These are phyloP conservation scores for Calonectria naviculata DNA, from an alignment of 2,329 filamentous ascomycete species.

Conservation along the genomic window DNA sequence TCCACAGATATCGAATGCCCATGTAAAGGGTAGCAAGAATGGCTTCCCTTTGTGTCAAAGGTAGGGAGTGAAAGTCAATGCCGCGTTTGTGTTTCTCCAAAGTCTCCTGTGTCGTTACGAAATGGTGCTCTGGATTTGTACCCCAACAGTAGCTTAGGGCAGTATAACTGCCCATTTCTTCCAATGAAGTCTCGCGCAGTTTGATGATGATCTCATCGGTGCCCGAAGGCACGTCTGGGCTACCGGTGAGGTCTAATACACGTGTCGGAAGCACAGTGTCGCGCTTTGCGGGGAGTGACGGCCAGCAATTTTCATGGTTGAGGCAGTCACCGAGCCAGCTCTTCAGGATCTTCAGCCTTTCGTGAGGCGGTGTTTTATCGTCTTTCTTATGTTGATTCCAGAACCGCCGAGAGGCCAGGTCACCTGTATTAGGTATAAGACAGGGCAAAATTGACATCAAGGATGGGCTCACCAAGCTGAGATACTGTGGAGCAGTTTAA, in stretches of 20 bases:
- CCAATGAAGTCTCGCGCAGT: background rate
- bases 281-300: background rate
- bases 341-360: background rate
- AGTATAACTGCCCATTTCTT: background rate
- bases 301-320: background rate
- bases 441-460: background rate
- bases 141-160: conserved; percentile 9
- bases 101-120: background rate
- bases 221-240: background rate
- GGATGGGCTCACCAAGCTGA: background rate
- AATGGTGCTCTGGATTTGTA: background rate
- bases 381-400: background rate
- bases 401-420: conserved; percentile 2
- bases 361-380: background rate
- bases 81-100: background rate
- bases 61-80: conserved; percentile 5
- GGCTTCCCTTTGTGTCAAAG: conserved; percentile 21
- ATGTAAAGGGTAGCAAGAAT: conserved; percentile 10
- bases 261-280: background rate
- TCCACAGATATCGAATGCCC: conserved; percentile 26
- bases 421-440: background rate
- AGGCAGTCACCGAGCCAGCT: background rate
- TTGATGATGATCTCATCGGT: background rate
- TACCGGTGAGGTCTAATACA: background rate
- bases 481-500: background rate